Conservation (phyloP, 306 rosid genomes). For the Cucurbita moschata region DNA sequence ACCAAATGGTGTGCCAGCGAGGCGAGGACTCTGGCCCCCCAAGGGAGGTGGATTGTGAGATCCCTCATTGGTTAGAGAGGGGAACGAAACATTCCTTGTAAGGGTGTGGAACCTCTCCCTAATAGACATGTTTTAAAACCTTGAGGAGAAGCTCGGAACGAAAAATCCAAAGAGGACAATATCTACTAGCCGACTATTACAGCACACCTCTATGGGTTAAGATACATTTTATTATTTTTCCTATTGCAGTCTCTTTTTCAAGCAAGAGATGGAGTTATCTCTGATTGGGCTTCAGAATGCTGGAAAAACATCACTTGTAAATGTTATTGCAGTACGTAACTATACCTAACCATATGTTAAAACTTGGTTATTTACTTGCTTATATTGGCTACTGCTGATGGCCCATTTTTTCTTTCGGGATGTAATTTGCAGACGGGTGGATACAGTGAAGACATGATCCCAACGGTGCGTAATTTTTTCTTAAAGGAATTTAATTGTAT, state of each 20-base stretch:
- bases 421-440: slow-evolving; percentile 39
- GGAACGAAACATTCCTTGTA: too few species aligned
- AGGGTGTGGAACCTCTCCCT: too few species aligned
- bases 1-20: too few species aligned
- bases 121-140: too few species aligned
- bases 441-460: slow-evolving; percentile 64
- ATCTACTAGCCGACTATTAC: too few species aligned
- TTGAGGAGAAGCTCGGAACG: too few species aligned
- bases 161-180: too few species aligned
- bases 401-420: slow-evolving; percentile 10
- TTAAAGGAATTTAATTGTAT: not conserved
- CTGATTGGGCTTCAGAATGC: slow-evolving; percentile 67
- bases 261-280: slow-evolving; percentile 73
- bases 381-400: slow-evolving; percentile 6
- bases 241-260: slow-evolving; percentile 35
- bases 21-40: too few species aligned
- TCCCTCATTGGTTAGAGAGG: too few species aligned
- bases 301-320: slow-evolving; percentile 61
- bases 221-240: not conserved
- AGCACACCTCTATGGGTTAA: not conserved
- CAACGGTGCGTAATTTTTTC: slow-evolving; percentile 34
- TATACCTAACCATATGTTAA: not conserved
- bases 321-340: slow-evolving; percentile 56
- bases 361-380: not conserved
- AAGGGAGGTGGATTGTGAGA: too few species aligned